phyloP scores from a whole-genome alignment of 176 grass and related monocot genomes.

The Carex myosuroides region DNA sequence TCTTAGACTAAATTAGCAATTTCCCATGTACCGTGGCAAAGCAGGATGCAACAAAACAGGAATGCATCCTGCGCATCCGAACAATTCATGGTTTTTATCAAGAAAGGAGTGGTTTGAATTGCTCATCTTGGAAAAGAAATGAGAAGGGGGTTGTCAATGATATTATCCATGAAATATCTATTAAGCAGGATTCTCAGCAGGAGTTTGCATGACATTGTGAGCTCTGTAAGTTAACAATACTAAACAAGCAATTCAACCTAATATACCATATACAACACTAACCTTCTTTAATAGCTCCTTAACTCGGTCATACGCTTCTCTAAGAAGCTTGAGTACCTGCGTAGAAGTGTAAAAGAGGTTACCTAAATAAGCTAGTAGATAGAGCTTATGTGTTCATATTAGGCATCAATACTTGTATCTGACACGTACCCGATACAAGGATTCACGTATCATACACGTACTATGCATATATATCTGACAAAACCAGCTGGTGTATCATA shows the following conservation, averaged over 20 bases:
- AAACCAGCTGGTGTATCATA: not conserved
- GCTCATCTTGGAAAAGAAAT: not conserved
- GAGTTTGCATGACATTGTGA: not conserved
- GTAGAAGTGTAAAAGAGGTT: constrained; percentile 2
- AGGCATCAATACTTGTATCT: not conserved
- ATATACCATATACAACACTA: constrained; percentile 16
- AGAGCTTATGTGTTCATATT: not conserved
- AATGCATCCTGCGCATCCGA: too few relatives aligned
- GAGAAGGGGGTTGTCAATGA: not conserved
- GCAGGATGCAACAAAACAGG: too few relatives aligned
- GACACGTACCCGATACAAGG: not conserved
- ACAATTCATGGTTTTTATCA: too few relatives aligned
- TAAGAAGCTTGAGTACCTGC: constrained; percentile 85
- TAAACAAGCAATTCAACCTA: constrained; percentile 7
- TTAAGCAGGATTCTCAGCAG: not conserved
- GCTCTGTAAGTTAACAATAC: not conserved
- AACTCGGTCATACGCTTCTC: constrained; percentile 94
- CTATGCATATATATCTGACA: not conserved
- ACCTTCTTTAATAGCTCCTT: constrained; percentile 85
- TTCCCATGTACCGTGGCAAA: not conserved
- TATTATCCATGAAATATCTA: not conserved
- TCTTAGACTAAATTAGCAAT: not conserved
- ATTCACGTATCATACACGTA: not conserved
- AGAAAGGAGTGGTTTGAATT: not conserved
- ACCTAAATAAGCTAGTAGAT: not conserved